These are phyloP conservation scores for Apiospora aurea DNA, from an alignment of 2,329 filamentous ascomycete species.

Conservation along the genomic window DNA sequence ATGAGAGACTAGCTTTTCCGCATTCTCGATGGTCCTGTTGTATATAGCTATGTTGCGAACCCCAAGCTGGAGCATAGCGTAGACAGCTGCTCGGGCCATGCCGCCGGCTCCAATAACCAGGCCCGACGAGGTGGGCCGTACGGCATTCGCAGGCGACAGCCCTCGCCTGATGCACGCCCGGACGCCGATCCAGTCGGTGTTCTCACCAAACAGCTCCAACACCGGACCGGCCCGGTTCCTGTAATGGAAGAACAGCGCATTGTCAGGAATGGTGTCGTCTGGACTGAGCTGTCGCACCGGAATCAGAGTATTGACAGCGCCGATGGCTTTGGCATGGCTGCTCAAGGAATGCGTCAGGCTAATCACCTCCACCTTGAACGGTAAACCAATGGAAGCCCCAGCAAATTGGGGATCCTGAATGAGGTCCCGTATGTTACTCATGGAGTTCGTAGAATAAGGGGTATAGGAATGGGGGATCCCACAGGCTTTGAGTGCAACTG, in stretches of 20 bases:
- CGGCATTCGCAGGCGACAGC: constrained; percentile 74
- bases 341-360: constrained; percentile 73
- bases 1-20: constrained; percentile 71
- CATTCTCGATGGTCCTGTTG: constrained; percentile 74
- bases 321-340: constrained; percentile 75
- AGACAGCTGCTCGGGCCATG: constrained; percentile 80
- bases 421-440: constrained; percentile 69
- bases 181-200: constrained; percentile 84
- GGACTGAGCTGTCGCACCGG: constrained; percentile 69
- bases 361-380: constrained; percentile 79
- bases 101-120: constrained; percentile 72
- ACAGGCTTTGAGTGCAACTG: constrained; percentile 69
- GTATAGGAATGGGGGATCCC: constrained; percentile 74
- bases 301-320: constrained; percentile 78
- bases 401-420: constrained; percentile 73
- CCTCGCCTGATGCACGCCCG: constrained; percentile 75
- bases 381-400: constrained; percentile 74
- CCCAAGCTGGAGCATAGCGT: constrained; percentile 79
- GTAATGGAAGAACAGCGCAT: constrained; percentile 59
- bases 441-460: constrained; percentile 67
- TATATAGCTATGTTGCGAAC: constrained; percentile 78
- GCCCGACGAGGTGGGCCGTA: constrained; percentile 61
- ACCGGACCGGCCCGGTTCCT: constrained; percentile 71
- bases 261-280: constrained; percentile 63
- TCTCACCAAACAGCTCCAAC: constrained; percentile 76